A percentile compares a stretch with the other conserved stretches of the same genome.
Evolutionary conservation across 768 basidiomycete species (phyloP).

Genomic region (Phylloporus rhodoxanthus): DNA sequence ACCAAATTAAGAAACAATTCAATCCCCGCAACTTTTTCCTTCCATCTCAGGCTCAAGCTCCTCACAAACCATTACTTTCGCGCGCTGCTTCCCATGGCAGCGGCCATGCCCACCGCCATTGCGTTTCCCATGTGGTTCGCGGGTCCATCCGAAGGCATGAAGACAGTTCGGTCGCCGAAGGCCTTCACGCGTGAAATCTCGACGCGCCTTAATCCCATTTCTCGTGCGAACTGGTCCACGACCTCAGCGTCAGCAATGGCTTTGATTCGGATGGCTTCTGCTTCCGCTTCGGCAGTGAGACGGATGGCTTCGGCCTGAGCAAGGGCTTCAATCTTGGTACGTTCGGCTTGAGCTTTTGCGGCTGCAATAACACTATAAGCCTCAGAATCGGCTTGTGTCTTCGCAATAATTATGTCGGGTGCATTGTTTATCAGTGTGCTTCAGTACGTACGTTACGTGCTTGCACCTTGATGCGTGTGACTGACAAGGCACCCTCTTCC

Average conservation of each 20-base stretch:
- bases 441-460: slow-evolving; percentile 39
- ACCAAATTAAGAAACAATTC: too few species aligned
- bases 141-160: slow-evolving; percentile 59
- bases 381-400: slow-evolving; percentile 69
- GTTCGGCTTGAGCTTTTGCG: slow-evolving; percentile 68
- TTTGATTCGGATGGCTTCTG: slow-evolving; percentile 59
- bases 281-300: slow-evolving; percentile 71
- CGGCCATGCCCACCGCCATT: slow-evolving; percentile 67
- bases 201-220: slow-evolving; percentile 66
- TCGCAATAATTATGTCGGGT: slow-evolving; percentile 7
- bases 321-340: slow-evolving; percentile 61
- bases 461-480: slow-evolving; percentile 72
- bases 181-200: slow-evolving; percentile 60
- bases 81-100: slow-evolving; percentile 46
- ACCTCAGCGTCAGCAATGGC: slow-evolving; percentile 59
- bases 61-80: slow-evolving; percentile 7
- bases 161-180: slow-evolving; percentile 64
- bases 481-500: slow-evolving; percentile 72
- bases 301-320: slow-evolving; percentile 75
- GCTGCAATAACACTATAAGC: slow-evolving; percentile 70
- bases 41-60: too few species aligned
- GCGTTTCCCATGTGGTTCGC: slow-evolving; percentile 55
- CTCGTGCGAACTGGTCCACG: slow-evolving; percentile 59
- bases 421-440: neutral
- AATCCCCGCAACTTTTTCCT: too few species aligned